Evolutionary conservation across 805 yeast species (phyloP).

Genomic region (Pichia exigua): DNA sequence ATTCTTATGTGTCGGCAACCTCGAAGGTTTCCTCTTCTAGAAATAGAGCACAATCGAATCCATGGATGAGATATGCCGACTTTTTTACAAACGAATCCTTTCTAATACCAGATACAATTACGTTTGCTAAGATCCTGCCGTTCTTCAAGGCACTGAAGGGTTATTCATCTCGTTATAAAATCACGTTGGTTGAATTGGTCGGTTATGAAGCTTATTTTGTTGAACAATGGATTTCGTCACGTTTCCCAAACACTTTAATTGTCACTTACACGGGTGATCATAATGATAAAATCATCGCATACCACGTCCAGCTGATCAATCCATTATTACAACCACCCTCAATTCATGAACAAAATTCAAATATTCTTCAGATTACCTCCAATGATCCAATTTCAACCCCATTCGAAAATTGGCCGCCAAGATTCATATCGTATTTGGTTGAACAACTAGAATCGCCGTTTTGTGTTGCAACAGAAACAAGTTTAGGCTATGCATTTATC

Average conservation of each 20-base stretch:
- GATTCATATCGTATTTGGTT: constrained; percentile 52
- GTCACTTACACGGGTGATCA: constrained; percentile 82
- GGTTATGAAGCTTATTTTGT: constrained; percentile 90
- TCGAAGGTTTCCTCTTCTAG: background rate
- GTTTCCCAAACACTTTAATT: constrained; percentile 59
- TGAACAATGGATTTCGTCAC: constrained; percentile 86
- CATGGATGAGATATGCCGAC: constrained; percentile 5
- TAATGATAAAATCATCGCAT: constrained; percentile 52
- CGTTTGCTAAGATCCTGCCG: constrained; percentile 6
- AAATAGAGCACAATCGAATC: constrained; percentile 1
- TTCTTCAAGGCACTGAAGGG: constrained; percentile 1
- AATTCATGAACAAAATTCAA: background rate
- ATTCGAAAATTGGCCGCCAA: constrained; percentile 34
- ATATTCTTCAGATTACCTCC: background rate
- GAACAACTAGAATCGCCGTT: constrained; percentile 54
- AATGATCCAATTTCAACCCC: background rate
- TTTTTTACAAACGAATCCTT: constrained; percentile 6
- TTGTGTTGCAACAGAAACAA: constrained; percentile 60
- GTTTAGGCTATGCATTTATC: constrained; percentile 58
- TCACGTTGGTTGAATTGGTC: constrained; percentile 3
- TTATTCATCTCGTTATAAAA: background rate
- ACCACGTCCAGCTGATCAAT: constrained; percentile 25
- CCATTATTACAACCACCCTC: background rate
- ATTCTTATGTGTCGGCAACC: background rate
- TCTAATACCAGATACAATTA: constrained; percentile 8